These are phyloP conservation scores for Fusarium pseudonygamai DNA, from an alignment of 2,329 filamentous ascomycete genomes.

Conservation along the genomic window DNA sequence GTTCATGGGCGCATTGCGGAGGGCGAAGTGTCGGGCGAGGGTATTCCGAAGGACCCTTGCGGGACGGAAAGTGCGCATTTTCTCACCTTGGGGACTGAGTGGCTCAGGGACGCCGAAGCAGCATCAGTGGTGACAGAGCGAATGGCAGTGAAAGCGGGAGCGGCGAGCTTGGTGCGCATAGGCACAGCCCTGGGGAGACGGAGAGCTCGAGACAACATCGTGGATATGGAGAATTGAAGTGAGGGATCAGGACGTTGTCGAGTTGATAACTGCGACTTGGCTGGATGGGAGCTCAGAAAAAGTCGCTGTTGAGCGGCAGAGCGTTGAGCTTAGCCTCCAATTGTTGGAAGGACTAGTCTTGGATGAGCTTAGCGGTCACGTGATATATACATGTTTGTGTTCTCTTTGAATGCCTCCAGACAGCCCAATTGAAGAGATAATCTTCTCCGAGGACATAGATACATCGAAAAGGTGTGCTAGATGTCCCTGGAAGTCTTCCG, in stretches of 20 bases:
- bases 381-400: slow-evolving; percentile 16
- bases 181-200: slow-evolving; percentile 68
- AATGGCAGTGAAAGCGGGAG: slow-evolving; percentile 60
- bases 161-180: slow-evolving; percentile 60
- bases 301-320: slow-evolving; percentile 52
- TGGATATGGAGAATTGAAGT: slow-evolving; percentile 43
- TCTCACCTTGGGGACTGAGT: slow-evolving; percentile 66
- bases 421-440: neutral
- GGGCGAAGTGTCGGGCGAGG: neutral
- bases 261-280: slow-evolving; percentile 46
- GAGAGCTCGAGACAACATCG: slow-evolving; percentile 78
- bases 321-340: slow-evolving; percentile 50
- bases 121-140: slow-evolving; percentile 95
- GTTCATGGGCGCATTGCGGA: neutral
- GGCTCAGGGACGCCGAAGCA: slow-evolving; percentile 88
- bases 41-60: slow-evolving; percentile 3
- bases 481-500: neutral
- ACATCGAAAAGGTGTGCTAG: fast-evolving
- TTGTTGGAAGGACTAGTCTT: slow-evolving; percentile 52
- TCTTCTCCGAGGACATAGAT: neutral
- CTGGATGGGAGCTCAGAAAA: slow-evolving; percentile 53
- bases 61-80: slow-evolving; percentile 40
- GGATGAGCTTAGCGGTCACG: slow-evolving; percentile 39
- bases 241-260: slow-evolving; percentile 44
- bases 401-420: neutral